Evolutionary conservation across 2,329 filamentous ascomycete genomes (phyloP).

Genomic region (Nemania sp.): DNA sequence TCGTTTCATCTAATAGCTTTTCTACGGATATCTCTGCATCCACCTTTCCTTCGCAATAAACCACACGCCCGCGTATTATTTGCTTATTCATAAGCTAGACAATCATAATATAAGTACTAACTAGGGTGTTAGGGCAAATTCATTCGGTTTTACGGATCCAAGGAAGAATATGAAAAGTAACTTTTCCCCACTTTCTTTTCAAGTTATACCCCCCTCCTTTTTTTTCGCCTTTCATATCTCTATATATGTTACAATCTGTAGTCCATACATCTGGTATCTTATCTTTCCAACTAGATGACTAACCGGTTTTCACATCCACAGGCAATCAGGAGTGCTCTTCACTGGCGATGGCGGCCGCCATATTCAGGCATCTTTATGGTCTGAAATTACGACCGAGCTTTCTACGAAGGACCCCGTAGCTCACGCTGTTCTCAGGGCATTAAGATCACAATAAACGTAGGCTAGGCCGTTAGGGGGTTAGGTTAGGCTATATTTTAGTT

Average conservation of each 20-base stretch:
- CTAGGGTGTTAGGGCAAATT: constrained; percentile 41
- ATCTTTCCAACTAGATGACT: background rate
- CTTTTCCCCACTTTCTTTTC: constrained; percentile 3
- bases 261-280: no score
- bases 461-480: background rate
- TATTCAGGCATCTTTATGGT: constrained; percentile 43
- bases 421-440: constrained; percentile 18
- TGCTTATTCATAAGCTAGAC: background rate
- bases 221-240: no score
- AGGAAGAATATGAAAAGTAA: constrained; percentile 41
- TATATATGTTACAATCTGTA: no score
- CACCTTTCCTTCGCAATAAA: background rate
- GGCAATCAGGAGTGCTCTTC: constrained; percentile 35
- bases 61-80: background rate
- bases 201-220: background rate
- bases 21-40: no score
- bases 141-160: constrained; percentile 44
- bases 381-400: constrained; percentile 45
- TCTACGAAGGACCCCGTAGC: constrained; percentile 41
- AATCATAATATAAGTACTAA: constrained; percentile 3
- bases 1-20: background rate
- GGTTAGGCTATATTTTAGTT: background rate
- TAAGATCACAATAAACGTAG: background rate
- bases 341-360: constrained; percentile 37
- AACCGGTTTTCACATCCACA: constrained; percentile 15